phyloP scores from a whole-genome alignment of 2,329 filamentous ascomycete genomes.

The Botrytis hyacinthi region DNA sequence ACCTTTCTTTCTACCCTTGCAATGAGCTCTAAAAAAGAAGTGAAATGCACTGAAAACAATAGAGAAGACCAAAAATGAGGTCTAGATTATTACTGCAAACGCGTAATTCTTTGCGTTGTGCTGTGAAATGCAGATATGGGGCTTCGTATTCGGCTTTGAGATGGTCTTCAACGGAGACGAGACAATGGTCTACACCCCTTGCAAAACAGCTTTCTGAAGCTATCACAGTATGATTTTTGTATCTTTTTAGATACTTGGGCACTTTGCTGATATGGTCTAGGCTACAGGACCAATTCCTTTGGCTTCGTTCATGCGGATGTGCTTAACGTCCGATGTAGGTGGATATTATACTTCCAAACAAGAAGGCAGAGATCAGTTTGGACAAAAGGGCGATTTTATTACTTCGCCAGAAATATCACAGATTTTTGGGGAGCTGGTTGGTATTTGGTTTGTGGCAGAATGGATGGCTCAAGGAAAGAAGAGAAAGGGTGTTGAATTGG shows the following conservation, averaged over 20 bases:
- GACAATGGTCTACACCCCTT: conserved; percentile 84
- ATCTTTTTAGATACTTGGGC: not conserved
- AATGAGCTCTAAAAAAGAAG: not conserved
- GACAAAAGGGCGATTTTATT: conserved; percentile 90
- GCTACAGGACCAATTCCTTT: conserved; percentile 88
- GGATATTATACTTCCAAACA: conserved; percentile 87
- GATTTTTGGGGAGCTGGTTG: conserved; percentile 90
- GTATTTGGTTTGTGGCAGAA: conserved; percentile 92
- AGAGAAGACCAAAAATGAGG: conserved; percentile 31
- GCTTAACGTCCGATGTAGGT: conserved; percentile 82
- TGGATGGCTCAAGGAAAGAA: conserved; percentile 89
- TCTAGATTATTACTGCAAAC: conserved; percentile 32
- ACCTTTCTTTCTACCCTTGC: conserved; percentile 12
- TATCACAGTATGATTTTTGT: conserved; percentile 63
- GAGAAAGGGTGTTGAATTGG: conserved; percentile 73
- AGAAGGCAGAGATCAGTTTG: conserved; percentile 79
- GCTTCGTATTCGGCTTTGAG: conserved; percentile 28
- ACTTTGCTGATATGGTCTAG: conserved; percentile 46
- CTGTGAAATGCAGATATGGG: conserved; percentile 26
- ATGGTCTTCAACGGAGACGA: conserved; percentile 36
- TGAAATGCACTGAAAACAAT: conserved; percentile 25
- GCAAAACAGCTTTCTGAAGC: conserved; percentile 84
- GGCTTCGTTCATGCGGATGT: conserved; percentile 97
- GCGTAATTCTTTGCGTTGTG: conserved; percentile 31
- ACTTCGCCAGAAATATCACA: conserved; percentile 98